Percentiles rank a stretch among this genome's conserved stretches.
Conservation (phyloP, 2,329 filamentous ascomycete species). For the Metarhizium robertsii region DNA sequence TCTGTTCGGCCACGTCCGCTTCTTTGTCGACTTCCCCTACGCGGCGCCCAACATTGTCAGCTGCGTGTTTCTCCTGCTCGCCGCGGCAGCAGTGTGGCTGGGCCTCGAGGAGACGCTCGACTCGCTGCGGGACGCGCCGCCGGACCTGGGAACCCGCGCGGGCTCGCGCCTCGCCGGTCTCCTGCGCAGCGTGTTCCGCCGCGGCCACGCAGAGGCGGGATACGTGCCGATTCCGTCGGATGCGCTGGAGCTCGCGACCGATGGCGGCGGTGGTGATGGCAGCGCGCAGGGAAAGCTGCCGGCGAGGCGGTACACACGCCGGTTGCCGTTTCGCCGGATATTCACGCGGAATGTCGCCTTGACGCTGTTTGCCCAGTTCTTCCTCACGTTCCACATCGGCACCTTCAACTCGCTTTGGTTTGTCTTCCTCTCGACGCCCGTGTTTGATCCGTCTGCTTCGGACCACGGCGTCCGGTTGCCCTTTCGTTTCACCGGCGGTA, state of each 20-base stretch:
- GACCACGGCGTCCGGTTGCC: slow-evolving; percentile 30
- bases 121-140: slow-evolving; percentile 24
- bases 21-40: slow-evolving; percentile 42
- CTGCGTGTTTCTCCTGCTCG: slow-evolving; percentile 34
- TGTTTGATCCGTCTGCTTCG: slow-evolving; percentile 34
- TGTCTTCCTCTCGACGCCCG: slow-evolving; percentile 65
- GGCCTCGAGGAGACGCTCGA: slow-evolving; percentile 46
- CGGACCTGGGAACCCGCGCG: slow-evolving; percentile 33
- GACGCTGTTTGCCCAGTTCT: slow-evolving; percentile 55
- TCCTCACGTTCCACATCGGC: slow-evolving; percentile 64
- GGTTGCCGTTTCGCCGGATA: slow-evolving; percentile 42
- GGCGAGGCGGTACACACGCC: slow-evolving; percentile 31
- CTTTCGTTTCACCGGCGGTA: slow-evolving; percentile 62
- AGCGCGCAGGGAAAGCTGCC: slow-evolving; percentile 6
- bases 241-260: slow-evolving; percentile 13
- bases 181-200: slow-evolving; percentile 15
- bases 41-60: slow-evolving; percentile 46
- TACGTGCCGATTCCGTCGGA: slow-evolving; percentile 15
- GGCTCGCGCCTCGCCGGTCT: slow-evolving; percentile 24
- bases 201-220: background rate
- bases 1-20: slow-evolving; percentile 36
- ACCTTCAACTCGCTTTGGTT: slow-evolving; percentile 71
- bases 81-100: slow-evolving; percentile 36
- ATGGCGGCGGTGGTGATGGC: background rate
- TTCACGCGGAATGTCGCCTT: slow-evolving; percentile 45